Conservation (phyloP, 441 rosid genomes). For the Metrosideros polymorpha region DNA sequence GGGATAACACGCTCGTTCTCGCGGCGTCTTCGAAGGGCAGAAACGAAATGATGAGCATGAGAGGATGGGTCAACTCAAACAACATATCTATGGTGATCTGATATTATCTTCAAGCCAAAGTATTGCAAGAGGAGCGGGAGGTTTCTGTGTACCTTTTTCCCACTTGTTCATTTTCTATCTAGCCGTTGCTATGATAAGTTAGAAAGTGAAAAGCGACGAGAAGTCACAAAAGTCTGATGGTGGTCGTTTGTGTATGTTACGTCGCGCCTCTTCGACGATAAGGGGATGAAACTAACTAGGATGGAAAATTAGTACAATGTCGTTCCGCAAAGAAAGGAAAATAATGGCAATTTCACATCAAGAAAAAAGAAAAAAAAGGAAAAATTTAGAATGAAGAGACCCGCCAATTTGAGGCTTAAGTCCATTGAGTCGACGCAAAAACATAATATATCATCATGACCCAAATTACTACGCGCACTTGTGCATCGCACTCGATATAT, state of each 20-base stretch:
- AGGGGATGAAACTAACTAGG: not conserved
- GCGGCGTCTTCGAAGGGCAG: conserved; percentile 27
- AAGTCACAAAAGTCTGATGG: not conserved
- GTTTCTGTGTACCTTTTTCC: not conserved
- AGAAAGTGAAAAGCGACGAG: not conserved
- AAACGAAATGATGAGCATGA: conserved; percentile 2
- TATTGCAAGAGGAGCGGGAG: too few species aligned
- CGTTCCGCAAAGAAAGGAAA: not conserved
- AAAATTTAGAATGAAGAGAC: too few species aligned
- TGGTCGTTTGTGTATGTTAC: not conserved
- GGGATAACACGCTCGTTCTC: conserved; percentile 14
- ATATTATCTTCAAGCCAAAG: too few species aligned
- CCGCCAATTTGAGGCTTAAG: not conserved
- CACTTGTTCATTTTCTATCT: not conserved
- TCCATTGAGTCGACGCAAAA: not conserved
- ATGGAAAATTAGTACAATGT: not conserved
- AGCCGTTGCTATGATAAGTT: not conserved
- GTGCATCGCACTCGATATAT: not conserved
- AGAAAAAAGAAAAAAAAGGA: not conserved
- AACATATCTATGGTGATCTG: not conserved
- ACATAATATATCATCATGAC: not conserved
- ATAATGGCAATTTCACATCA: too few species aligned
- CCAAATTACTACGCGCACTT: too few species aligned
- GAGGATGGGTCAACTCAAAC: not conserved
- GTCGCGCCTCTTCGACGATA: not conserved